Percentiles rank a stretch among this genome's conserved stretches.
Evolutionary conservation across 352 stramenopile genomes (phyloP).

Genomic region (Saprolegnia parasitica): DNA sequence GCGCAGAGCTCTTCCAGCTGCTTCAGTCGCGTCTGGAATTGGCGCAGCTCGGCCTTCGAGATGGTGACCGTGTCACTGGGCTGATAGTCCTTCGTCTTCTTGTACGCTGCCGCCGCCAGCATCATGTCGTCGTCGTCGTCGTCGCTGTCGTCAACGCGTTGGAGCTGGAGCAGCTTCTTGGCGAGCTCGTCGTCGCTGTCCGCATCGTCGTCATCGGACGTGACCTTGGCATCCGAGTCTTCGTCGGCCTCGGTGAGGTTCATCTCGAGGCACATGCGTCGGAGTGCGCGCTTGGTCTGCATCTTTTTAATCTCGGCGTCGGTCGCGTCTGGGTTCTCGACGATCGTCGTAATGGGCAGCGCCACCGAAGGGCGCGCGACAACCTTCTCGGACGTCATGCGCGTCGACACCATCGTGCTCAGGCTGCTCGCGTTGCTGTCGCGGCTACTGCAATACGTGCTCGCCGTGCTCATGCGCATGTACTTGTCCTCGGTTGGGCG

Average conservation of each 20-base stretch:
- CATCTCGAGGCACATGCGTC: conserved; percentile 68
- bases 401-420: background rate
- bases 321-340: conserved; percentile 8
- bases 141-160: background rate
- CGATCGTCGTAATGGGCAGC: conserved; percentile 15
- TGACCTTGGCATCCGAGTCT: conserved; percentile 46
- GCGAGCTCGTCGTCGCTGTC: conserved; percentile 2
- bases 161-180: background rate
- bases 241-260: conserved; percentile 59
- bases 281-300: conserved; percentile 66
- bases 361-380: background rate
- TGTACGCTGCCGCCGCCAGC: background rate
- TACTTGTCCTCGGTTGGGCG: conserved; percentile 13
- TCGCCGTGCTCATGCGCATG: conserved; percentile 18
- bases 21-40: conserved; percentile 77
- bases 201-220: conserved; percentile 44
- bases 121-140: conserved; percentile 14
- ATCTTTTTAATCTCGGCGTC: conserved; percentile 31
- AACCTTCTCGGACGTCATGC: background rate
- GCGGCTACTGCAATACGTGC: conserved; percentile 25
- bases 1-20: conserved; percentile 69
- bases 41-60: conserved; percentile 66
- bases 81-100: background rate
- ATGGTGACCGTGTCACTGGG: conserved; percentile 44
- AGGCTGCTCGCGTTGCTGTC: conserved; percentile 14